Evolutionary conservation across 1,284 basidiomycete genomes (phyloP), one percentile per base, ranked within the genome.

Genomic region (Apiotrichum sp.): DNA sequence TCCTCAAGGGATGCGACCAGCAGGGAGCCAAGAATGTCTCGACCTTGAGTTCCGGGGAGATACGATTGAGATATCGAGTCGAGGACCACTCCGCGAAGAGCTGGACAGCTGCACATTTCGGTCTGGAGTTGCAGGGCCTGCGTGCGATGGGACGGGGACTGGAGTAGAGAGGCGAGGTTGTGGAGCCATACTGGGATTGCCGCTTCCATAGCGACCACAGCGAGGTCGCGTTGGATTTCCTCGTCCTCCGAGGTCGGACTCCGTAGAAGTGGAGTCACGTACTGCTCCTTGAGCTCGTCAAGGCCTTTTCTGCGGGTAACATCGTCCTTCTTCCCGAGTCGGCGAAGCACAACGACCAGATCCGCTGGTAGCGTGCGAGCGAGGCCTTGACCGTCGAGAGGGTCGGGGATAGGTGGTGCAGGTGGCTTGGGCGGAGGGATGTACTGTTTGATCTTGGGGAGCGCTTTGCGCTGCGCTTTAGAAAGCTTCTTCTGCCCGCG

Each of bases 351-450:
- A 29, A 98, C 84, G 13, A 95, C 81, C 16, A 98, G 80, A 47
- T 93, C 91, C 0, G 92, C 82, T 0, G 88, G 86, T 10, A 93
- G 76, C n/a, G 78, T 78, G 67, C 85, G 81, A 10, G 83, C 87
- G 8, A 97, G 80, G 0, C 92, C 92, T 29, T 86, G 85, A 0
- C 86, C 84, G 70, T 98, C 95, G 50, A 98, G 81, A 5, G 96
- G 96, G 79, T 98, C 93, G 13, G 85, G 88, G 52, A 86, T 83
- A 0, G 86, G 82, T 16, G 91, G 88, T 0, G 85, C 83, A 34
- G 93, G 93, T 62, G 93, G 92, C 70, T 93, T 93, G 0, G 84
- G 82, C 0, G 92, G 93, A 1, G 88, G 86, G 49, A 93, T 86
- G 73, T 89, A 96, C 62, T 83, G 83, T 74, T 86, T 86, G 61